Base-by-base conservation (phyloP, 2,329 filamentous ascomycete genomes). In the Coniochaeta sp. region DNA sequence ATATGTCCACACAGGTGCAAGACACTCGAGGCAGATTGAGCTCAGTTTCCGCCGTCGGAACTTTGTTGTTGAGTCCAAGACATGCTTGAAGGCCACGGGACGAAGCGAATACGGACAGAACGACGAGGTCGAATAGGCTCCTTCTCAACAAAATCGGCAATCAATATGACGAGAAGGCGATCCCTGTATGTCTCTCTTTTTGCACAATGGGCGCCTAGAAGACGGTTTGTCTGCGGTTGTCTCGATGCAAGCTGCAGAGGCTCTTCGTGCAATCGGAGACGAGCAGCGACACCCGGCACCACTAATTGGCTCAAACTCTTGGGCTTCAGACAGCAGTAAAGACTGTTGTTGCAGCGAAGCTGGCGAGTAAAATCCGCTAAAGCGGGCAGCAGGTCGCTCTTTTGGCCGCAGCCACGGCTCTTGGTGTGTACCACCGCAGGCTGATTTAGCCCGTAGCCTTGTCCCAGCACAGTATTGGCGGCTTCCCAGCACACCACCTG, bases 141-240 rank as follows among this genome's bases (percentile, higher is more conserved):
- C 14, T 31, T 16, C 47, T 52, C 47, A 52, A 52, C 43, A 47
- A 44, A 26, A 47, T 17, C 43, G 11, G 6, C 43, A 47, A 47
- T 47, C 43, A 47, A 55, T 26, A n/a, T 17, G 9, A 4, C 16
- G 4, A 40, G 38, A 1, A 40, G 9, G 26, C 62, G 65, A 76
- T 73, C 76, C 78, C 71, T 76, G 78, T 71, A 70, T 66, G 31
- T 33, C 52, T 71, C 65, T 65, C 66, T 68, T 47, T 52, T 12
- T 28, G 47, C 47, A 66, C 64, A 66, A 69, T 64, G 69, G 80
- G 81, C 81, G 81, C 80, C 76, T 83, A 83, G 79, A 74, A 69
- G 72, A 74, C 73, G 73, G n/a, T 73, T 75, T 75, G 71, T 73
- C 72, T 76, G 71, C 81, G 79, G 79, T 44, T 3, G 56, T n/a